A percentile compares a stretch with the other conserved stretches of the same genome.
phyloP scores from a whole-genome alignment of 176 grass and related monocot genomes.

The Musa itinerans region DNA sequence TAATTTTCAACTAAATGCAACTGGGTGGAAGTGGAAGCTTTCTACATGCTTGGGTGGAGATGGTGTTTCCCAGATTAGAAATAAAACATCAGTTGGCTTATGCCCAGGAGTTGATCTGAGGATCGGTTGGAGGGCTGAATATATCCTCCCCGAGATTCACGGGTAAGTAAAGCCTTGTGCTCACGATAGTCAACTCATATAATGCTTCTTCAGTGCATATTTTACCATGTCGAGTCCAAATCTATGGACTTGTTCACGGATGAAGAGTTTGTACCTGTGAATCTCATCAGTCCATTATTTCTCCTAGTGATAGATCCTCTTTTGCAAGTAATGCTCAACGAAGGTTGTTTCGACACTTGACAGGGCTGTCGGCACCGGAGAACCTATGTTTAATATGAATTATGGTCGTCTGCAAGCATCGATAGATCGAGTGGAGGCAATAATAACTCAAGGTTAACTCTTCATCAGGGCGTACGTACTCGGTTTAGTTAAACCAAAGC shows the following conservation, averaged over 20 bases:
- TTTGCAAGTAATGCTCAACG: not conserved
- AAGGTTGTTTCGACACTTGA: not conserved
- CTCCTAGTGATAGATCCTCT: not conserved
- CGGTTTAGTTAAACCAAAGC: no score
- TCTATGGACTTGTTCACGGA: not conserved
- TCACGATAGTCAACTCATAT: not conserved
- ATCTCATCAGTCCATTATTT: not conserved
- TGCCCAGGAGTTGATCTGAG: slow-evolving; percentile 93
- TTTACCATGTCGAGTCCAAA: not conserved
- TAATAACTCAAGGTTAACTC: slow-evolving; percentile 30
- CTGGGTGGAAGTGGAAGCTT: slow-evolving; percentile 93
- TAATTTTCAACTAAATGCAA: slow-evolving; percentile 69
- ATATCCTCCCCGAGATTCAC: slow-evolving; percentile 87
- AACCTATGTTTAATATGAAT: slow-evolving; percentile 71
- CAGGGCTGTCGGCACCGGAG: slow-evolving; percentile 85
- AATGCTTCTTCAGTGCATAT: not conserved
- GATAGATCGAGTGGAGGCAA: slow-evolving; percentile 77
- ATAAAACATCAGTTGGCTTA: slow-evolving; percentile 72
- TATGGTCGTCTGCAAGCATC: slow-evolving; percentile 82
- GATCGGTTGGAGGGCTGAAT: slow-evolving; percentile 91
- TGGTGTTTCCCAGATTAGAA: slow-evolving; percentile 80
- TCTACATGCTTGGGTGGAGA: slow-evolving; percentile 85
- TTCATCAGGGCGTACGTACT: no score
- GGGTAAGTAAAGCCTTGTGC: slow-evolving; percentile 33
- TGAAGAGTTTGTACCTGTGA: not conserved